phyloP scores from a whole-genome alignment of 1,139 yeast species.

The Saccharomyces hybrid region DNA sequence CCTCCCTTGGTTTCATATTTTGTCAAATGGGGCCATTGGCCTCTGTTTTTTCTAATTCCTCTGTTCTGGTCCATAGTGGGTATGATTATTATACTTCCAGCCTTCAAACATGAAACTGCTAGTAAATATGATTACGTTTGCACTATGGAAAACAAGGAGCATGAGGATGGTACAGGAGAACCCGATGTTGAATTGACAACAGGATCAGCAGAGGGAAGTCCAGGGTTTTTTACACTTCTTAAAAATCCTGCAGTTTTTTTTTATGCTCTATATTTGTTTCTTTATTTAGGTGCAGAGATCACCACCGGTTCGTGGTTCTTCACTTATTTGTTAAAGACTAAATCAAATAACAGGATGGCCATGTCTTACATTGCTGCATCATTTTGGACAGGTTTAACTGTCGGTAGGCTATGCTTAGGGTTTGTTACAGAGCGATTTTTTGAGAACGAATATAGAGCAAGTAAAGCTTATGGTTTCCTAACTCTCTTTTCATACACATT shows the following conservation, averaged over 20 bases:
- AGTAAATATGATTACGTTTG: constrained; percentile 42
- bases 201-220: background rate
- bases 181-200: constrained; percentile 7
- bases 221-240: constrained; percentile 31
- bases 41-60: constrained; percentile 27
- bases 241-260: constrained; percentile 40
- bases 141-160: constrained; percentile 17
- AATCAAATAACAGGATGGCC: constrained; percentile 37
- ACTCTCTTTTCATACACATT: constrained; percentile 20
- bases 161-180: constrained; percentile 19
- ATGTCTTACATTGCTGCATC: constrained; percentile 56
- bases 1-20: constrained; percentile 49
- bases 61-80: constrained; percentile 18
- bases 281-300: constrained; percentile 63
- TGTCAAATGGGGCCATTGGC: constrained; percentile 33
- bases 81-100: constrained; percentile 16
- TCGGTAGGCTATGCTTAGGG: constrained; percentile 54
- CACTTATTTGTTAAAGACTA: constrained; percentile 48
- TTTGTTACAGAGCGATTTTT: constrained; percentile 51
- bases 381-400: constrained; percentile 59
- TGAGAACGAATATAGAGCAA: constrained; percentile 45
- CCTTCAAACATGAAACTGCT: constrained; percentile 49
- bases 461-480: constrained; percentile 33
- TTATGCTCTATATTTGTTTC: constrained; percentile 45
- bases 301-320: constrained; percentile 64